Base-by-base conservation (phyloP, 805 yeast genomes). In the Starmerella stellata region DNA sequence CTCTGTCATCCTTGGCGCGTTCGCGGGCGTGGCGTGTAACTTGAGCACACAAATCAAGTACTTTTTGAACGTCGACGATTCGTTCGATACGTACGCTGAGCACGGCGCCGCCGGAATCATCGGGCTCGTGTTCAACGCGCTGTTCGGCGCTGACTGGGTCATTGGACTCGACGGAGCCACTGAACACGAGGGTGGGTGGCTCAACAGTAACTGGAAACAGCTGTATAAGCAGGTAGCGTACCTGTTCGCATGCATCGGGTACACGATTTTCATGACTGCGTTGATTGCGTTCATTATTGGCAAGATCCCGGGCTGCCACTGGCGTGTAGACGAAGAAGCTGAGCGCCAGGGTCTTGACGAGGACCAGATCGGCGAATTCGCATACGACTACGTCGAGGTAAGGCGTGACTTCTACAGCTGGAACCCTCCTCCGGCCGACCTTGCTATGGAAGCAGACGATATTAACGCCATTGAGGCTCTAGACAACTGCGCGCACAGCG, bases 321-420 rank as follows among this genome's bases (percentile, higher is more conserved):
- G 90, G 52, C 70, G 95, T 54, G 82, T 82, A 4, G 67, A 72
- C 44, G 92, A 79, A 57, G 75, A 76, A 25, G 94, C 77, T 18
- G 98, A 87, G 58, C 80, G 76, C 46, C 64, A 66, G 24, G 98
- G 98, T 41, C 70, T 85, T 63, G 98, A 87, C 58, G 95, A 85
- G 58, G 93, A 82, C 60, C 95, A 87, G 62, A 80, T 87, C 49
- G 98, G 96, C 37, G 98, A 87, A 61, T 87, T 85, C 61, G 96
- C 96, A n/a, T 87, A 87, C 58, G 96, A 87, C 59, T 87, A 83
- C 55, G 95, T 87, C 41, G 98, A 87, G 64, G 92, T 87, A 13
- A 73, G 96, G 60, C 72, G 96, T 57, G 94, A 85, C 61, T 87
- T 55, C 46, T 52, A 58, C 28, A 60, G 65, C 20, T 62, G 67